Conservation (phyloP, 352 stramenopile genomes). For the Hyphochytrium catenoides region DNA sequence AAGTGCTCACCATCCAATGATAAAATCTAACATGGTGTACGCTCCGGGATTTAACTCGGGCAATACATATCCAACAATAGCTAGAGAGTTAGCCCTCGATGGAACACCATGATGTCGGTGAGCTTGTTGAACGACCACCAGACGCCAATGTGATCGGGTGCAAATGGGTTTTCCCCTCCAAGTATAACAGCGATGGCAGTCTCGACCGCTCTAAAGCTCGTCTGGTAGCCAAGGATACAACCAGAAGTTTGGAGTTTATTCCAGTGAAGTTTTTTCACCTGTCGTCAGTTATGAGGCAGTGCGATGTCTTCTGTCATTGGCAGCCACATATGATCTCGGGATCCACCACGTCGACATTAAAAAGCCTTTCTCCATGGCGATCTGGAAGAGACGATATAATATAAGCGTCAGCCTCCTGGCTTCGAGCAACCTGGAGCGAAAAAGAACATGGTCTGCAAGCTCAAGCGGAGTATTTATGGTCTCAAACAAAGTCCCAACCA, state of each 20-base stretch:
- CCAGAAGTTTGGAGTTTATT: slow-evolving; percentile 14
- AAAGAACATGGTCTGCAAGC: slow-evolving; percentile 7
- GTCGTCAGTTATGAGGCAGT: slow-evolving; percentile 8
- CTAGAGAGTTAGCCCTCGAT: too few species aligned
- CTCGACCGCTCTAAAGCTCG: slow-evolving; percentile 16
- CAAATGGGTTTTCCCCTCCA: slow-evolving; percentile 18
- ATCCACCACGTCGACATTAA: slow-evolving; percentile 4
- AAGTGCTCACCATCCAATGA: too few species aligned
- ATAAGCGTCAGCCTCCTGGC: too few species aligned
- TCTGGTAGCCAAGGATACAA: slow-evolving; percentile 13
- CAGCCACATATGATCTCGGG: not conserved
- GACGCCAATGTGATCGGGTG: slow-evolving; percentile 1
- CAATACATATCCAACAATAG: too few species aligned
- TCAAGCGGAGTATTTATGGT: slow-evolving; percentile 12
- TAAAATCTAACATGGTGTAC: too few species aligned
- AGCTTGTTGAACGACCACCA: slow-evolving; percentile 1
- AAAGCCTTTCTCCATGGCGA: slow-evolving; percentile 11
- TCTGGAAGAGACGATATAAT: too few species aligned
- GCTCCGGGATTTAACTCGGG: too few species aligned
- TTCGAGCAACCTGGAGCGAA: slow-evolving; percentile 1
- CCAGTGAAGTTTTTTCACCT: slow-evolving; percentile 13
- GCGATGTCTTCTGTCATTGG: slow-evolving; percentile 4
- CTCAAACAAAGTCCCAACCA: slow-evolving; percentile 11
- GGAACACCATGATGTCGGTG: too few species aligned
- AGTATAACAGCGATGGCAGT: slow-evolving; percentile 10